A percentile compares a stretch with the other conserved stretches of the same genome.
phyloP scores from a whole-genome alignment of 495 filamentous ascomycete species.

The Friedmanniomyces simplex region DNA sequence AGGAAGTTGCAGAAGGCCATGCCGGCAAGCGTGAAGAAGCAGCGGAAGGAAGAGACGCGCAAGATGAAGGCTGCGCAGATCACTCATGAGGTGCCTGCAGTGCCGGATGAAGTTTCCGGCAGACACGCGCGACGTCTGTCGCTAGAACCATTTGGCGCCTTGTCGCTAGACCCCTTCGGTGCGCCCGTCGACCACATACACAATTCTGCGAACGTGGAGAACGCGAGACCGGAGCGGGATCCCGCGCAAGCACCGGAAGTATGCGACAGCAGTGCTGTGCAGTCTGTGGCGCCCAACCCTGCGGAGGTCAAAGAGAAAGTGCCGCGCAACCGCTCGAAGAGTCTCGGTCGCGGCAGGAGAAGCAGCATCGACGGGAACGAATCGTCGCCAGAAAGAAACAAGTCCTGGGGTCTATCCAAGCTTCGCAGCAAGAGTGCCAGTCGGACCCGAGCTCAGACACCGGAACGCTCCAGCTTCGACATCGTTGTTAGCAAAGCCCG shows the following conservation, averaged over 20 bases:
- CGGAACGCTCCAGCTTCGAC: conserved; percentile 3
- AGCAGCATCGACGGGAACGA: background rate
- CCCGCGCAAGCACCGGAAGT: background rate
- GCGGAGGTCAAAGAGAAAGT: background rate
- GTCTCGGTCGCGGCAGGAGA: background rate
- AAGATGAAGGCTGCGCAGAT: conserved; percentile 3
- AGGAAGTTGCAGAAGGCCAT: conserved; percentile 28
- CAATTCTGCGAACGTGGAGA: background rate
- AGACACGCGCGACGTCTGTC: background rate
- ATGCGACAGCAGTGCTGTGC: background rate
- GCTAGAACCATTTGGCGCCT: background rate
- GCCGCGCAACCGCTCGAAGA: background rate
- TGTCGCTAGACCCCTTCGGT: background rate
- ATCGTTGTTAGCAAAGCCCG: background rate
- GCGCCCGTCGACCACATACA: background rate
- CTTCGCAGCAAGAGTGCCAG: conserved; percentile 9
- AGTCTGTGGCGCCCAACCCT: background rate
- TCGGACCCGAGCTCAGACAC: background rate
- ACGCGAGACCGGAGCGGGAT: background rate
- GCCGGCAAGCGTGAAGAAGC: conserved; percentile 17
- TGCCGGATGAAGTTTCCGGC: background rate
- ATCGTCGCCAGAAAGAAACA: background rate
- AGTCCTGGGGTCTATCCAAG: background rate
- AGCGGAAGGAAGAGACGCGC: conserved; percentile 13
- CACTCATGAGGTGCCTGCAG: background rate